phyloP scores from a whole-genome alignment of 2,329 filamentous ascomycete species.

The Fusarium sp. region DNA sequence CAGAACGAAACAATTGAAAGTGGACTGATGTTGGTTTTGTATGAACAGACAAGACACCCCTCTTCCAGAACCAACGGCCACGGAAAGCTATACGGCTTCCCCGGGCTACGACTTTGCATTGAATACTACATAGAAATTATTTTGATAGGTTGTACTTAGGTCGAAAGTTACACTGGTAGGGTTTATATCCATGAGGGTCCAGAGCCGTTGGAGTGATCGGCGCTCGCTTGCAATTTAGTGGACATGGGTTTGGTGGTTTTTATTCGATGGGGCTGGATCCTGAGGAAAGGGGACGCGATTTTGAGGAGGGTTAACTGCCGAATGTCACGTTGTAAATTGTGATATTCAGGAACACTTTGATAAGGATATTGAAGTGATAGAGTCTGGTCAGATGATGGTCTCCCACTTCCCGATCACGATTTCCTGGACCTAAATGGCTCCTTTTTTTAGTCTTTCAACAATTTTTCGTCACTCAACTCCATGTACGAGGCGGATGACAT shows the following conservation, averaged over 20 bases:
- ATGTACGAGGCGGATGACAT: not conserved
- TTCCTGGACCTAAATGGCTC: fast-evolving
- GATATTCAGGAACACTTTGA: constrained; percentile 2
- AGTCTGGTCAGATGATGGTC: not conserved
- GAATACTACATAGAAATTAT: not conserved
- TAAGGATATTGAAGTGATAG: not conserved
- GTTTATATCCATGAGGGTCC: not conserved
- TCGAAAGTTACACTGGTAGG: not conserved
- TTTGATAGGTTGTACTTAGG: not conserved
- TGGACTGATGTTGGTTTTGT: not conserved
- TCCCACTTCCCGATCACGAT: not conserved
- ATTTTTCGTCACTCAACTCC: not conserved
- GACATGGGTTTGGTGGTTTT: not conserved
- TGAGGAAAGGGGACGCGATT: not conserved
- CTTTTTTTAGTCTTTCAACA: not conserved
- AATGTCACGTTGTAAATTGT: constrained; percentile 15
- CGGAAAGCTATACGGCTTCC: not conserved
- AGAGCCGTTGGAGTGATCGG: constrained; percentile 25
- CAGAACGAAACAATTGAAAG: not conserved
- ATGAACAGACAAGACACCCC: not conserved
- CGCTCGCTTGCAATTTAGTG: constrained; percentile 6
- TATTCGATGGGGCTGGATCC: constrained; percentile 1
- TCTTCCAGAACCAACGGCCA: not conserved
- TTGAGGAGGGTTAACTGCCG: not conserved
- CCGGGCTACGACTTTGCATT: not conserved